These are phyloP conservation scores for Daldinia caldariorum DNA, from an alignment of 495 filamentous ascomycete species.

Conservation along the genomic window DNA sequence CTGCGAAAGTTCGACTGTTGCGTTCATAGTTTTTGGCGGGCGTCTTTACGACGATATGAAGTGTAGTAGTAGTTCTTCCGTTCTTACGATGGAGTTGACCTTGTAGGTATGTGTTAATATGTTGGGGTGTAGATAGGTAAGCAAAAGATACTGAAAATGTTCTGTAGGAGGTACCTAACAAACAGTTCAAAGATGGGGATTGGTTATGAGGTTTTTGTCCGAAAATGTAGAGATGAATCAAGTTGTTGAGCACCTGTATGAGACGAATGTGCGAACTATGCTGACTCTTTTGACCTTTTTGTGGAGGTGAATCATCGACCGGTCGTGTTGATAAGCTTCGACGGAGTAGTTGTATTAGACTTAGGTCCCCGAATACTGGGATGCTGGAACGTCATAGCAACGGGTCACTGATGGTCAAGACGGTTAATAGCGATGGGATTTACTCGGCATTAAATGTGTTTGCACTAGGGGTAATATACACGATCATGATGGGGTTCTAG, in stretches of 20 bases:
- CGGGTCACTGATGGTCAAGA: constrained; percentile 6
- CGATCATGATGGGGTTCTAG: constrained; percentile 9
- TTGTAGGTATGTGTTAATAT: too few species aligned
- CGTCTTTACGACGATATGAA: background rate
- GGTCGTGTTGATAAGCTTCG: constrained; percentile 7
- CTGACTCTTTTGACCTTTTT: background rate
- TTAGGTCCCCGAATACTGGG: constrained; percentile 18
- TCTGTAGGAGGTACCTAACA: background rate
- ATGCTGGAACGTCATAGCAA: constrained; percentile 21
- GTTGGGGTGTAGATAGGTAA: too few species aligned
- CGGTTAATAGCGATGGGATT: constrained; percentile 11
- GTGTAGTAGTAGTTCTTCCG: background rate
- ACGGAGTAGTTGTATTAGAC: constrained; percentile 20
- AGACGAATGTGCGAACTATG: background rate
- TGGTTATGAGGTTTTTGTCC: too few species aligned
- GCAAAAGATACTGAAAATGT: background rate
- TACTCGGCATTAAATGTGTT: constrained; percentile 19
- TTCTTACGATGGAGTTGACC: background rate
- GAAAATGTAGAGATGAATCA: too few species aligned
- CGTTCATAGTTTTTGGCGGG: constrained; percentile 26
- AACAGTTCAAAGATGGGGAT: background rate
- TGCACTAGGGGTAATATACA: constrained; percentile 1
- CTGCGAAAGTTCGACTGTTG: background rate
- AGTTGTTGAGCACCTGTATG: background rate
- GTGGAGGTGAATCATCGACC: constrained; percentile 14